Percentiles rank a stretch among this genome's conserved stretches.
phyloP scores from a whole-genome alignment of 306 rosid species.

The Gleditsia sinensis region DNA sequence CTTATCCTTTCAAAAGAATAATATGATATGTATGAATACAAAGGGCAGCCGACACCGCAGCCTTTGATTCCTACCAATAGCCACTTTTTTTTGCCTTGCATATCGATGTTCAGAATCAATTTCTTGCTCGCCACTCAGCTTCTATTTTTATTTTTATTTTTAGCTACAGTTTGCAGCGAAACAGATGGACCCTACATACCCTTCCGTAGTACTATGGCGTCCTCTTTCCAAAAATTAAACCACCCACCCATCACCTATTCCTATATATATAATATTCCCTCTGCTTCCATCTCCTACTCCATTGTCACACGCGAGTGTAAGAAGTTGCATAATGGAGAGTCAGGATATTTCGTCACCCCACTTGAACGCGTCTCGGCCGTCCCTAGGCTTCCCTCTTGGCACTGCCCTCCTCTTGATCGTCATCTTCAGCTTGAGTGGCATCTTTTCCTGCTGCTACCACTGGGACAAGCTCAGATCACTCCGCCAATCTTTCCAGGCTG shows the following conservation, averaged over 20 bases:
- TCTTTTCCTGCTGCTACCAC: constrained; percentile 96
- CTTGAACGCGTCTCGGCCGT: constrained; percentile 75
- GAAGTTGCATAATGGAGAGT: constrained; percentile 54
- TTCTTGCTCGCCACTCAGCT: neutral
- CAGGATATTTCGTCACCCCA: constrained; percentile 51
- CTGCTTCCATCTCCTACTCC: neutral
- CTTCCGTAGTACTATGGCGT: neutral
- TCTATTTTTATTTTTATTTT: neutral
- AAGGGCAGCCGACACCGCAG: neutral
- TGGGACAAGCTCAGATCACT: constrained; percentile 89
- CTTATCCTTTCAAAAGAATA: no score
- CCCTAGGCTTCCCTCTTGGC: constrained; percentile 89
- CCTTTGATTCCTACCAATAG: constrained; percentile 42
- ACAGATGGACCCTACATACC: no score
- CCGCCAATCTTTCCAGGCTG: constrained; percentile 49
- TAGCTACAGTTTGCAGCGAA: neutral
- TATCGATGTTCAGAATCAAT: neutral
- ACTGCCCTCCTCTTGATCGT: constrained; percentile 78
- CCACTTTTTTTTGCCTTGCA: neutral
- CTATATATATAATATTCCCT: neutral
- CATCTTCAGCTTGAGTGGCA: constrained; percentile 86
- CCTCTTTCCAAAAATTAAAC: neutral
- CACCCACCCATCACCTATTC: neutral
- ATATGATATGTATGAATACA: neutral
- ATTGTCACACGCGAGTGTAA: constrained; percentile 49